A percentile compares a stretch with the other conserved stretches of the same genome.
Conservation (phyloP, 768 basidiomycete genomes). For the Stropharia rugosoannulata region DNA sequence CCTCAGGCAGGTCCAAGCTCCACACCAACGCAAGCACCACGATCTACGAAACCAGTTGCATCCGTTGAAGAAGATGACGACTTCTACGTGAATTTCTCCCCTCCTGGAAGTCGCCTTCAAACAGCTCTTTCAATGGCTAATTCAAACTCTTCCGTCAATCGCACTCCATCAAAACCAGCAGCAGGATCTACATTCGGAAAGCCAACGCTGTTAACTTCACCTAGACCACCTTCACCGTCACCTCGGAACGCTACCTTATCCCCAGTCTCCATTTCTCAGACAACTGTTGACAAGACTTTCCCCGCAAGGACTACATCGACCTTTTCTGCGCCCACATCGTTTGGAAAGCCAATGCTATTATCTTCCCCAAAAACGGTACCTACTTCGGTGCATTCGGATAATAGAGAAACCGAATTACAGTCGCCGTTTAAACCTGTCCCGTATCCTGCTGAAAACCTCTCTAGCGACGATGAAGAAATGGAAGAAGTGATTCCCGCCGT, state of each 20-base stretch:
- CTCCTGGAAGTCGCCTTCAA: slow-evolving; percentile 54
- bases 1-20: background rate
- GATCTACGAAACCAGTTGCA: background rate
- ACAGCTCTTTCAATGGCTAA: slow-evolving; percentile 69
- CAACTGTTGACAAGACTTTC: background rate
- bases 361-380: slow-evolving; percentile 8
- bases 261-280: background rate
- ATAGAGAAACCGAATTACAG: slow-evolving; percentile 36
- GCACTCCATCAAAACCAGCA: slow-evolving; percentile 15
- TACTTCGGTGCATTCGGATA: slow-evolving; percentile 16
- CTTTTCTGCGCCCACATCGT: background rate
- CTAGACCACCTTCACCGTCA: background rate
- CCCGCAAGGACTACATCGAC: background rate
- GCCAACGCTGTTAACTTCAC: slow-evolving; percentile 14
- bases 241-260: background rate
- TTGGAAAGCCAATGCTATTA: slow-evolving; percentile 16
- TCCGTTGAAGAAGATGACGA: slow-evolving; percentile 37
- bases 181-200: slow-evolving; percentile 25
- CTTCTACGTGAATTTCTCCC: slow-evolving; percentile 31
- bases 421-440: slow-evolving; percentile 9
- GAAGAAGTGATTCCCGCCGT: slow-evolving; percentile 30
- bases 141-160: slow-evolving; percentile 37
- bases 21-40: background rate
- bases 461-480: slow-evolving; percentile 35
- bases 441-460: background rate